Evolutionary conservation across 1,284 basidiomycete species (phyloP), one percentile per base, ranked within the genome.

Genomic region (Fomitopsis palustris): DNA sequence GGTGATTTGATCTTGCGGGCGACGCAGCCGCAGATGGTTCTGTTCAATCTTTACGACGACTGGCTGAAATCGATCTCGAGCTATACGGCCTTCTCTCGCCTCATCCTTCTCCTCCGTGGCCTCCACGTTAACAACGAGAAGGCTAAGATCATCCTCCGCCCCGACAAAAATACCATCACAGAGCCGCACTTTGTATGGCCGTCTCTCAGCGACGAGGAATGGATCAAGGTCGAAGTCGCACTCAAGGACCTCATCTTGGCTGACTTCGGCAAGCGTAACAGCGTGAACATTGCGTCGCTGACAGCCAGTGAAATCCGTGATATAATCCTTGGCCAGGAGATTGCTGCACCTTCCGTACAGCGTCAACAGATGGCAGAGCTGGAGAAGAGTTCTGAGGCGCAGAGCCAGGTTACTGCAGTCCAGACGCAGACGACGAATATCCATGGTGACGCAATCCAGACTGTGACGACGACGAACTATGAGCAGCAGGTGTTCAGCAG

Each of bases 41-140:
- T 99, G 57, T 98, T 98, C 84, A 97, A 93, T 79, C 83, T 99
- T 62, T 99, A 99, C 74, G 91, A 99, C 75, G 96, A 98, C 73
- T 99, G 97, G 97, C 84, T 99, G 70, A 97, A 98, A 80, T 96
- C 93, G 14, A 97, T 99, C 69, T 98, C 96, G 56, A 96, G 93
- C 67, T 99, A 98, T 75, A 99, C 97, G 10, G 97, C 97, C 16
- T 99, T 99, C 82, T 99, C 97, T 49, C 93, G 97, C 61, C 82
- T 98, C 51, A 98, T 99, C 63, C 85, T 99, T 16, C 84, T 99
- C 37, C 84, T 99, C 16, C 95, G 97, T 76, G 95, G 95, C 49
- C 82, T 99, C 35, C 97, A 99, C 75, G 97, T 99, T 76, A 99
- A 99, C 79, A 97, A 98, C 73, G 97, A 99, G 74, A 99, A 99